These are phyloP conservation scores for Monilinia aucupariae DNA, from an alignment of 2,329 filamentous ascomycete genomes.

Conservation along the genomic window DNA sequence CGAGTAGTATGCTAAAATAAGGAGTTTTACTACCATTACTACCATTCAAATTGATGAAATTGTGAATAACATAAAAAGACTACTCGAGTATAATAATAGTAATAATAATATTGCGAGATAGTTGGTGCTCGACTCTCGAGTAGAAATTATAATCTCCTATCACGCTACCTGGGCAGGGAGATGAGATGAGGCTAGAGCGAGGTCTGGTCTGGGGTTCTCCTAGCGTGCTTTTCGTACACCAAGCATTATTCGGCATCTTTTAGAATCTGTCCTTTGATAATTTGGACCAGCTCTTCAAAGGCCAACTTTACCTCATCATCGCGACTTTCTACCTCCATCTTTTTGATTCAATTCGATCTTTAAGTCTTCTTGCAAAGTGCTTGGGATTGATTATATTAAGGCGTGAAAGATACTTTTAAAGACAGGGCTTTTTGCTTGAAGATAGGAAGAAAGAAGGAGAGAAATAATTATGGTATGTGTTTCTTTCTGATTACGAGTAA, in stretches of 20 bases:
- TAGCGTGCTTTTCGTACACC: conserved; percentile 12
- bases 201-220: conserved; percentile 10
- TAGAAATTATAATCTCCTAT: not conserved
- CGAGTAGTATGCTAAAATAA: not conserved
- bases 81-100: not conserved
- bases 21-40: not conserved
- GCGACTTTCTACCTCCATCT: not conserved
- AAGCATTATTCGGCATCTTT: conserved; percentile 11
- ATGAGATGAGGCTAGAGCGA: not conserved
- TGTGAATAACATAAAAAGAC: not conserved
- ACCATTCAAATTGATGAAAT: not conserved
- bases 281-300: conserved; percentile 16
- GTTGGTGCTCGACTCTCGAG: no score
- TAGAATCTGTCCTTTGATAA: conserved; percentile 18
- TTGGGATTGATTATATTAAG: not conserved
- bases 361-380: not conserved
- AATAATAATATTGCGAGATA: not conserved
- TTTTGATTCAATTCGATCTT: not conserved
- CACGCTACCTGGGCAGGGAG: conserved; percentile 10
- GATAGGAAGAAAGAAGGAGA: no score
- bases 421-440: no score
- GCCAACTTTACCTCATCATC: not conserved
- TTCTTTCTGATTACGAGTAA: no score
- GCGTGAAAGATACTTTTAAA: no score
- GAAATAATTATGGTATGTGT: conserved; percentile 12